A percentile compares a stretch with the other conserved stretches of the same genome.
Conservation (phyloP, 257 asterid genomes). For the Rauvolfia tetraphylla region DNA sequence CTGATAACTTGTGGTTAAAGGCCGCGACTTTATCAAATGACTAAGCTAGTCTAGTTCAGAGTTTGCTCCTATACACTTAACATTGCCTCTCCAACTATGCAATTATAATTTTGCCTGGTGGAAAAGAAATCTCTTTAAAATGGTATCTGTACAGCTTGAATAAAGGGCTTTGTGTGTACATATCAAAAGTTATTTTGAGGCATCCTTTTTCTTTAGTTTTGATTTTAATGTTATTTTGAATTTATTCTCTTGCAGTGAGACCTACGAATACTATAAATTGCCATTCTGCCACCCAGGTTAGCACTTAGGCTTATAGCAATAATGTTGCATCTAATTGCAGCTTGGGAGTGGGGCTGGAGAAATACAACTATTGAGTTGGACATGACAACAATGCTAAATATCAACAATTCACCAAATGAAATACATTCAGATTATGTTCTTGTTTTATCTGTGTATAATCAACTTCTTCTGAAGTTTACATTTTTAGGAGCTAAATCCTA, state of each 20-base stretch:
- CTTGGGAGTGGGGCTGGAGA: too few species aligned
- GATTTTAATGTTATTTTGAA: constrained; percentile 29
- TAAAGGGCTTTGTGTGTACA: not conserved
- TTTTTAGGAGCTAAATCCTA: not conserved
- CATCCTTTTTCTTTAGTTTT: constrained; percentile 13
- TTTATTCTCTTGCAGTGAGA: constrained; percentile 76
- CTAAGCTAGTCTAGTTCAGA: not conserved
- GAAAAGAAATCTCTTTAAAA: not conserved
- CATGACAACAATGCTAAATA: not conserved
- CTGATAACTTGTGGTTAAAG: not conserved
- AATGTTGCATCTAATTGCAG: not conserved
- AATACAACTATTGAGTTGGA: not conserved
- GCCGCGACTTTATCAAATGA: not conserved
- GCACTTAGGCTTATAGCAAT: constrained; percentile 30
- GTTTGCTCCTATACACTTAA: not conserved
- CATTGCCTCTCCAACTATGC: not conserved
- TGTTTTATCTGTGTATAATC: not conserved
- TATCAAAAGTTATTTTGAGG: constrained; percentile 2
- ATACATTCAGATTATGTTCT: not conserved
- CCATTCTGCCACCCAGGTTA: constrained; percentile 93
- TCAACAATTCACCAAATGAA: not conserved
- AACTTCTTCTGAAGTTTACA: not conserved
- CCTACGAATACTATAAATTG: constrained; percentile 76
- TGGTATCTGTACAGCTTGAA: not conserved
- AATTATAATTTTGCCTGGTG: not conserved